phyloP scores from a whole-genome alignment of 1,139 yeast species.

The Diutina scorzettiae region DNA sequence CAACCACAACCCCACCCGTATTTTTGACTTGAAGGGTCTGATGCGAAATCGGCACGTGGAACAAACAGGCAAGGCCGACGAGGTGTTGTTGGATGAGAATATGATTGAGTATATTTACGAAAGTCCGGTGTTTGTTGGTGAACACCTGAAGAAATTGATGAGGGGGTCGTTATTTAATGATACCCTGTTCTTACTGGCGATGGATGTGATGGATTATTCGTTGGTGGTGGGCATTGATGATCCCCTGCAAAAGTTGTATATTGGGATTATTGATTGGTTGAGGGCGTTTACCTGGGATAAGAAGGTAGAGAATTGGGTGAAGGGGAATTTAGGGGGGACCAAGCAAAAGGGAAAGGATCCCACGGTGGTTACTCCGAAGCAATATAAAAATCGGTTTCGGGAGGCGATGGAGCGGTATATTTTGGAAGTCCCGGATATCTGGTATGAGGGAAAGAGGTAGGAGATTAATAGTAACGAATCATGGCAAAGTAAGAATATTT shows the following conservation, averaged over 20 bases:
- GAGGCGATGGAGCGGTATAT: slow-evolving; percentile 98
- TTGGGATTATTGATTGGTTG: slow-evolving; percentile 92
- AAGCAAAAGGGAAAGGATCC: slow-evolving; percentile 81
- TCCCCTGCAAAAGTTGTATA: slow-evolving; percentile 55
- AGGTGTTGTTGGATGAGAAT: slow-evolving; percentile 88
- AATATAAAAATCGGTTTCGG: slow-evolving; percentile 83
- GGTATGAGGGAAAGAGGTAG: slow-evolving; percentile 36
- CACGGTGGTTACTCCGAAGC: slow-evolving; percentile 93
- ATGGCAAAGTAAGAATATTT: not conserved
- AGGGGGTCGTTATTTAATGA: slow-evolving; percentile 92
- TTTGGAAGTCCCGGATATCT: slow-evolving; percentile 84
- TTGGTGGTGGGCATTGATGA: slow-evolving; percentile 85
- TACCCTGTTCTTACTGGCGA: slow-evolving; percentile 83
- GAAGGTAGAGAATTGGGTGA: slow-evolving; percentile 96
- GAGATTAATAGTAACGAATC: not conserved
- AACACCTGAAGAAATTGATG: slow-evolving; percentile 75
- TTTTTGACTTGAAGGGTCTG: slow-evolving; percentile 93
- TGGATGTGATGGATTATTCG: slow-evolving; percentile 99
- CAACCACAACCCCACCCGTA: slow-evolving; percentile 69
- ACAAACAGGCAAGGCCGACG: slow-evolving; percentile 92
- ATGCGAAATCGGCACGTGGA: slow-evolving; percentile 96
- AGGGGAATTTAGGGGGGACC: slow-evolving; percentile 59
- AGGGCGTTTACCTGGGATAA: slow-evolving; percentile 98
- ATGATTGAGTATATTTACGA: slow-evolving; percentile 98
- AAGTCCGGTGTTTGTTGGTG: slow-evolving; percentile 88